Base-by-base conservation (phyloP, 2,329 filamentous ascomycete genomes). In the Helotiales sp. region DNA sequence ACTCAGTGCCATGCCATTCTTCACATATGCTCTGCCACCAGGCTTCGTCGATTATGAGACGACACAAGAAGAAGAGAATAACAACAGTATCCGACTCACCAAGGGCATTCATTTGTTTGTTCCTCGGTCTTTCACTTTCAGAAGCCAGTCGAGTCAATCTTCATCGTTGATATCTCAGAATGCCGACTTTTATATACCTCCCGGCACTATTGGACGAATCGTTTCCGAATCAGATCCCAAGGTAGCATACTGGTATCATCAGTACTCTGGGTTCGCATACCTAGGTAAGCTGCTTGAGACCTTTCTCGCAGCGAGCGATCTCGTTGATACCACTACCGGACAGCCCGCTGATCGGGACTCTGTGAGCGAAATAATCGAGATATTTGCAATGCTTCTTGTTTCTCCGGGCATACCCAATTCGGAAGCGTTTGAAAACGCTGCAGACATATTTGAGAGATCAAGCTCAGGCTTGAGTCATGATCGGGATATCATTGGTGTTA, bases 41-140 rank as follows among this genome's bases (percentile, higher is more conserved):
- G 80, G 86, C 34, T 97, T 97, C 77, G 85, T 86, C 49, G 87
- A 86, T 40, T 97, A 96, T 73, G 87, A 90, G 68, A 87, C 94
- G 13, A 89, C 91, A 45, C 89, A 91, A 62, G 94, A 97, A 79
- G 93, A 97, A 70, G 92, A 96, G 67, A 94, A 96, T 71, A 88
- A 87, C 28, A 96, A 96, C 73, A 88, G 87, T 20, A 91, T 97
- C 68, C 84, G 87, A 68, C 85, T 97, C 3, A 81, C 84, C 0
- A 82, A 85, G 52, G 84, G 89, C 61, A 80, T 94, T 7, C 83
- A 88, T 1, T 83, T 94, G 2, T 91, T 95, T 76, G 83, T 69
- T 76, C 80, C 61, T 76, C 84, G 66, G 58, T 68, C 66, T 26
- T 73, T 70, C 40, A 57, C 61, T 32, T 28, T 69, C 28, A 52